Evolutionary conservation across 768 basidiomycete genomes (phyloP).

Genomic region (Psilocybe subaeruginosa): DNA sequence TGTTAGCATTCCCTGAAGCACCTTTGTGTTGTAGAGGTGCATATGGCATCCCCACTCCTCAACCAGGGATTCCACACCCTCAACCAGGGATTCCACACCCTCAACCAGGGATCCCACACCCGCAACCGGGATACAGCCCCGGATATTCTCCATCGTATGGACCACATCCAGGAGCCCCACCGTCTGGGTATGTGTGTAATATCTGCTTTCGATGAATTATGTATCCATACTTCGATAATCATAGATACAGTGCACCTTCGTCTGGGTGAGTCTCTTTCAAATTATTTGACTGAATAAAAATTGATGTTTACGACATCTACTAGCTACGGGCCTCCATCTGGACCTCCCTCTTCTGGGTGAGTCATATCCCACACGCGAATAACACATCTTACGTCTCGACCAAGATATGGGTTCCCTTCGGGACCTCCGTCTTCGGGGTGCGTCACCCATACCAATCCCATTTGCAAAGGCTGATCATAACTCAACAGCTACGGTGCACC

Average conservation of each 20-base stretch:
- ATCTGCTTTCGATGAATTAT: background rate
- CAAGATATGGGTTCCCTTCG: slow-evolving; percentile 4
- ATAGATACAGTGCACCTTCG: slow-evolving; percentile 19
- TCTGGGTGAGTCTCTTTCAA: slow-evolving; percentile 18
- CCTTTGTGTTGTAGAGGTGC: slow-evolving; percentile 9
- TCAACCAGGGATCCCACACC: slow-evolving; percentile 19
- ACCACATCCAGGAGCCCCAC: slow-evolving; percentile 27
- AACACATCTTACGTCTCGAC: background rate
- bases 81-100: slow-evolving; percentile 23
- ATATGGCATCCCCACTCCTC: slow-evolving; percentile 23
- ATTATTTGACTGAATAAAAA: background rate
- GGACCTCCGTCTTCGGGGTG: slow-evolving; percentile 3
- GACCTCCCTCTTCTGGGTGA: slow-evolving; percentile 28
- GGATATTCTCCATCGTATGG: slow-evolving; percentile 43
- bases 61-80: slow-evolving; percentile 25
- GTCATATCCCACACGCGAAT: background rate
- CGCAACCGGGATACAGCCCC: slow-evolving; percentile 37
- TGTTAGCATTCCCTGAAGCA: background rate
- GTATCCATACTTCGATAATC: background rate
- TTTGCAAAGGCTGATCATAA: background rate
- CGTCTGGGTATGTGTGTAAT: slow-evolving; percentile 14
- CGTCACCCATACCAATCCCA: background rate
- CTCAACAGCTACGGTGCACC: slow-evolving; percentile 31
- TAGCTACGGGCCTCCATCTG: slow-evolving; percentile 27
- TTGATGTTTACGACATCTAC: background rate